These are phyloP conservation scores for Annulohypoxylon maeteangense DNA, from an alignment of 495 filamentous ascomycete species.

Conservation along the genomic window DNA sequence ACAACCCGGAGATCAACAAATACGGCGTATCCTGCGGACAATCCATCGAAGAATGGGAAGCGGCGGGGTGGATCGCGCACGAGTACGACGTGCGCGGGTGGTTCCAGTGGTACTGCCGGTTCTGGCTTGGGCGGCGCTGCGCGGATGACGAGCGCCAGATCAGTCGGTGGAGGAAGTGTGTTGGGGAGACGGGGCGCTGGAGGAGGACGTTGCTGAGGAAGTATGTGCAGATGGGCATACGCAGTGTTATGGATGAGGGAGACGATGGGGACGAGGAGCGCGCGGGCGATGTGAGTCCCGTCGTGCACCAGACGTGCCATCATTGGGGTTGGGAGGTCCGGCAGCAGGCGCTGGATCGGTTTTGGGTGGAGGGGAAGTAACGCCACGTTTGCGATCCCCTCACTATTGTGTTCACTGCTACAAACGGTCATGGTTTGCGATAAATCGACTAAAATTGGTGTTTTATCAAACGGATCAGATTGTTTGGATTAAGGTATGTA, in stretches of 20 bases:
- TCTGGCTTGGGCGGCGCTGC: constrained; percentile 59
- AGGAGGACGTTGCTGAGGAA: constrained; percentile 57
- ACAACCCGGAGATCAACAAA: constrained; percentile 59
- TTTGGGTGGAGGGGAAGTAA: constrained; percentile 51
- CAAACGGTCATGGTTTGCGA: not conserved
- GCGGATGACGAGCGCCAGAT: constrained; percentile 62
- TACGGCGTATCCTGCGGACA: constrained; percentile 61
- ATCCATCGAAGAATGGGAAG: constrained; percentile 63
- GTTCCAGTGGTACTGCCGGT: constrained; percentile 65
- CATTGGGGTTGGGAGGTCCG: constrained; percentile 62
- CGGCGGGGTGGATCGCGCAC: constrained; percentile 60
- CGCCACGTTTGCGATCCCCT: not conserved
- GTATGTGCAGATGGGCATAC: constrained; percentile 54
- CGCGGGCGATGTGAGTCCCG: constrained; percentile 59
- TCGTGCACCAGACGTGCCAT: constrained; percentile 62
- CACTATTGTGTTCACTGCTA: not conserved
- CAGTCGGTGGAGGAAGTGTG: constrained; percentile 58
- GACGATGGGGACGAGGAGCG: constrained; percentile 49
- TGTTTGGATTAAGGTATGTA: not conserved
- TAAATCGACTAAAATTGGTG: not conserved
- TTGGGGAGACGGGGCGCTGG: constrained; percentile 60
- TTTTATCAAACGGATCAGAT: not conserved
- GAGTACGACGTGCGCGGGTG: constrained; percentile 59
- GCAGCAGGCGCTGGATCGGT: constrained; percentile 57
- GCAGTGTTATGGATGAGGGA: constrained; percentile 59